Evolutionary conservation across 306 rosid genomes (phyloP).

Genomic region (Cucurbita pepo): DNA sequence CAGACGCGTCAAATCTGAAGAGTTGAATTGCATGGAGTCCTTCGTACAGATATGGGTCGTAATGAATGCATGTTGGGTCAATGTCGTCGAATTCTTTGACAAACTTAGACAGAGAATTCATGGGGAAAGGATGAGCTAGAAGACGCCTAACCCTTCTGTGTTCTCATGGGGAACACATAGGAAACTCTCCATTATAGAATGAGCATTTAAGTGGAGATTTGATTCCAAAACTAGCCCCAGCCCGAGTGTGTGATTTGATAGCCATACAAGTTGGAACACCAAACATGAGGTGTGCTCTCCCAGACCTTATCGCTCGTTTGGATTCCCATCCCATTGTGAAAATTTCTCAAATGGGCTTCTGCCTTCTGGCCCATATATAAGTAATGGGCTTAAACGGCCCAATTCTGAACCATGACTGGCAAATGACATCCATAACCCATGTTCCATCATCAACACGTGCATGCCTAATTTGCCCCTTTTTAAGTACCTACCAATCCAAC

Average conservation of each 20-base stretch:
- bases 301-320: neutral
- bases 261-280: constrained; percentile 2
- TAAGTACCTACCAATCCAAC: too few relatives aligned
- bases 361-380: too few relatives aligned
- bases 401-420: too few relatives aligned
- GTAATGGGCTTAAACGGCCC: too few relatives aligned
- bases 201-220: neutral
- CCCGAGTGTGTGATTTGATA: neutral
- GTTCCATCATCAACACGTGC: too few relatives aligned
- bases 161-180: constrained; percentile 36
- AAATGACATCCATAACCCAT: too few relatives aligned
- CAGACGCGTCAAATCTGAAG: constrained; percentile 55
- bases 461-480: too few relatives aligned
- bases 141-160: constrained; percentile 62
- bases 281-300: neutral
- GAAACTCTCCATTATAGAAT: constrained; percentile 22
- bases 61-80: constrained; percentile 51
- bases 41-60: constrained; percentile 5
- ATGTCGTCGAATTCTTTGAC: constrained; percentile 41
- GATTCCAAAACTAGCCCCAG: neutral
- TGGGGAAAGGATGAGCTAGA: constrained; percentile 52
- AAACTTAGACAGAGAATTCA: constrained; percentile 35
- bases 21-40: constrained; percentile 24
- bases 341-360: too few relatives aligned
- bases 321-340: too few relatives aligned